Evolutionary conservation across 352 stramenopile species (phyloP), one percentile per base, ranked within the genome.

Genomic region (Blastocystis sp.): DNA sequence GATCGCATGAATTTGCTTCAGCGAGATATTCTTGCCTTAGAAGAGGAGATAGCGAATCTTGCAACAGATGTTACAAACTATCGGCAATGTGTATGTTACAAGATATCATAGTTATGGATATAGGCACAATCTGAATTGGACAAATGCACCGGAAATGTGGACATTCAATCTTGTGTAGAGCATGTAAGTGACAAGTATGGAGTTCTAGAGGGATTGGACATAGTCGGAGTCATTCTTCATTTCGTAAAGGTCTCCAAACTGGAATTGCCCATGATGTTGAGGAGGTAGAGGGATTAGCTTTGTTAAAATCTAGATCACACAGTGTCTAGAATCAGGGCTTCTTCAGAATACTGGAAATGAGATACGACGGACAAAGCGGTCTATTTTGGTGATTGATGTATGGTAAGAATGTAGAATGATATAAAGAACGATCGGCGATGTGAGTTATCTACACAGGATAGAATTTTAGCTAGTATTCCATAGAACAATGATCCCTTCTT

Each of bases 221-320:
- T 71, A 71, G 59, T 35, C 24, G 59, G 39, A 71, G 59, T 37
- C 59, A 21, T 46, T 71, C 59, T 35, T 71, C 59, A 12, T 35
- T 71, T 21, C 24, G 59, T n/a, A 43, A 71, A 71, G 59, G 59
- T 5, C 24, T 71, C 24, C 24, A 43, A 43, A 71, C 32, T 6
- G 59, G 59, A 71, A 71, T 71, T 43, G 59, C 24, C 59, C 32
- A 43, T 35, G 59, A 43, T 43, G 59, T 71, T 21, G 59, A 71
- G 6, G 59, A 71, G 24, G 24, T 71, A n/a, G 32, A 43, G 59
- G 7, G 59, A 2, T 46, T 5, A 35, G 24, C 12, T 35, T 43
- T 29, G 4, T 37, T 35, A 5, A 46, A 37, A 46, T 39, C 6
- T n/a, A 43, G 59, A 71, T 71, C 39, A n/a, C 24, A 32, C 24